A percentile compares a stretch with the other conserved stretches of the same genome.
These are phyloP conservation scores for Alternaria atra DNA, from an alignment of 2,329 filamentous ascomycete species.

Conservation along the genomic window DNA sequence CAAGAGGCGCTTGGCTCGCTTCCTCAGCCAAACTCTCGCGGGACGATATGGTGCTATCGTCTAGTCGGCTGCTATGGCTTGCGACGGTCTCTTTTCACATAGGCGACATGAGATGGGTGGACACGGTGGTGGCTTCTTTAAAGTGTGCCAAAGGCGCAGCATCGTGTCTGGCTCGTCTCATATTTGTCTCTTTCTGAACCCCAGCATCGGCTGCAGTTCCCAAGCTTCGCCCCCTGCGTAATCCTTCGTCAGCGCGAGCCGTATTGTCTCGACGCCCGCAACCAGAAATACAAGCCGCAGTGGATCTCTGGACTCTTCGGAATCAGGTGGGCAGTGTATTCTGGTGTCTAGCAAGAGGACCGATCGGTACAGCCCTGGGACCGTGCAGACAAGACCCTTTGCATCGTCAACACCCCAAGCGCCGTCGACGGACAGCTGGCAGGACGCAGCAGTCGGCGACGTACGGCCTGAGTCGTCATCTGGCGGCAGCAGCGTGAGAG, in stretches of 20 bases:
- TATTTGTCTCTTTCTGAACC: constrained; percentile 30
- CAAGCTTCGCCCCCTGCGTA: constrained; percentile 27
- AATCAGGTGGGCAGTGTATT: constrained; percentile 7
- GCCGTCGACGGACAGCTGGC: constrained; percentile 6
- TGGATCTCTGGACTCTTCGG: constrained; percentile 9
- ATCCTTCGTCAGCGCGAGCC: constrained; percentile 38
- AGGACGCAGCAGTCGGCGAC: constrained; percentile 20
- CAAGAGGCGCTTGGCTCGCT: constrained; percentile 26
- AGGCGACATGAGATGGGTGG: constrained; percentile 39
- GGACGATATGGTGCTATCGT: constrained; percentile 27
- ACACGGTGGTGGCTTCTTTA: constrained; percentile 27
- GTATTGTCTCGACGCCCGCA: constrained; percentile 33
- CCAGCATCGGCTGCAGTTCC: constrained; percentile 30
- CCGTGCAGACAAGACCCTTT: constrained; percentile 18
- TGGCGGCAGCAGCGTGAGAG: constrained; percentile 20
- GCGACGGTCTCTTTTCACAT: constrained; percentile 14
- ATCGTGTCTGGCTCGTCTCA: constrained; percentile 42
- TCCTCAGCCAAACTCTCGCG: constrained; percentile 19
- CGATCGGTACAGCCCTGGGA: constrained; percentile 37
- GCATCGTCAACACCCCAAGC: constrained; percentile 5
- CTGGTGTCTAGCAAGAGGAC: constrained; percentile 27
- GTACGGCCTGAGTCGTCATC: constrained; percentile 15
- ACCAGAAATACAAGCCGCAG: constrained; percentile 13
- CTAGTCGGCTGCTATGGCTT: constrained; percentile 17
- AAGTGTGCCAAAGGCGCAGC: constrained; percentile 32